Evolutionary conservation across 371 early-diverging fungal genomes (phyloP), one percentile per base, ranked within the genome.

Genomic region (Lichtheimia hyalospora): DNA sequence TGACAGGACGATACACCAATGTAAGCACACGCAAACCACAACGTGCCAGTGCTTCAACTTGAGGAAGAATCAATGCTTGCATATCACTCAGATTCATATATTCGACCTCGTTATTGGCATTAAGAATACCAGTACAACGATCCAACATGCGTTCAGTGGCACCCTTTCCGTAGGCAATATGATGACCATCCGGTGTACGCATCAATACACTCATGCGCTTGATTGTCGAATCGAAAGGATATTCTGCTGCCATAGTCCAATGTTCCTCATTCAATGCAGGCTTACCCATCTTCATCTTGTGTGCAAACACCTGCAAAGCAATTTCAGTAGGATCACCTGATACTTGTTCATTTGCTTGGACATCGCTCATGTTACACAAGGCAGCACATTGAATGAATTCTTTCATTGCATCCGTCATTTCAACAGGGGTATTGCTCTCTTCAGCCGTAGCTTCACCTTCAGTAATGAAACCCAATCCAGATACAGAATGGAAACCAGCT

Each of bases 181-280:
- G 57, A 59, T 68, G 66, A 61, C 89, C 71, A 68, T 82, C 15
- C 62, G 88, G 69, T 70, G 88, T 68, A 72, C 81, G 63, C 54
- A 82, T 81, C 3, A 95, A 79, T n/a, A 95, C 90, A 67, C 89
- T 88, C 97, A 97, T 97, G 49, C 96, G 87, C 73, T 97, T 97
- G 52, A 95, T 83, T 14, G 88, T 84, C 15, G 92, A 91, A 72
- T 91, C 91, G 63, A 92, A 93, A 5, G 92, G 89, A 60, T 83
- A 88, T 73, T 92, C 92, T 55, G 93, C 83, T 13, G 93, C 77
- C 16, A 92, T 80, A 28, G 76, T 82, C 72, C 83, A 90, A 10
- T 80, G 66, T 21, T 80, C 61, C 39, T 74, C 69, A 7, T 59
- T 49, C 39, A 71, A 65, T 54, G 74, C 52, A 5, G 85, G 75